Conservation (phyloP, 345 rosid genomes). For the Linum lewisii region DNA sequence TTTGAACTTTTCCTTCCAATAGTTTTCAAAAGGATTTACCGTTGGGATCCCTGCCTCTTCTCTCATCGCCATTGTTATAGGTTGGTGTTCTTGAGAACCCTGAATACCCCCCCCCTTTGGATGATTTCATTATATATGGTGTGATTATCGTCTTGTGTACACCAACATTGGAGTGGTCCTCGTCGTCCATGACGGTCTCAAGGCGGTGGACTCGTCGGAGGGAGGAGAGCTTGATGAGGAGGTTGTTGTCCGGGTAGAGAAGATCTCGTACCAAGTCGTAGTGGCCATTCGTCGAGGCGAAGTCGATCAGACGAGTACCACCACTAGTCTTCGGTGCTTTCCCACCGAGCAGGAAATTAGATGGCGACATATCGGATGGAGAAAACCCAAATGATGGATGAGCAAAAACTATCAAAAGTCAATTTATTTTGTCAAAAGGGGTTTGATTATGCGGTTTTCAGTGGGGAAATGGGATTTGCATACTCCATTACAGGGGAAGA, state of each 20-base stretch:
- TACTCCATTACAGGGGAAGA: neutral
- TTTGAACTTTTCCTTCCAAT: no score
- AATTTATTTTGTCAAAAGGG: neutral
- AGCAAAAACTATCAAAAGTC: no score
- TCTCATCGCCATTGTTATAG: no score
- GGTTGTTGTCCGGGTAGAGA: slow-evolving; percentile 79
- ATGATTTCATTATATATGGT: no score
- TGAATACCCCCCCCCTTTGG: no score
- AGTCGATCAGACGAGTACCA: slow-evolving; percentile 91
- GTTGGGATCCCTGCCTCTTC: no score
- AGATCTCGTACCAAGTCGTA: slow-evolving; percentile 79
- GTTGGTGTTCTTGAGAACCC: no score
- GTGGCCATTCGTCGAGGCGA: slow-evolving; percentile 91
- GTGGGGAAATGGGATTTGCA: neutral
- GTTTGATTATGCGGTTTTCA: no score
- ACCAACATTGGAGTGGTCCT: slow-evolving; percentile 39
- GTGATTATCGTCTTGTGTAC: no score
- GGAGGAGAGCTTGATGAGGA: slow-evolving; percentile 92
- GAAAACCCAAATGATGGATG: neutral
- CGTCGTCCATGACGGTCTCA: slow-evolving; percentile 94
- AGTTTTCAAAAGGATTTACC: no score
- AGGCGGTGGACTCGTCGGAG: slow-evolving; percentile 95
- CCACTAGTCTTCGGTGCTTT: slow-evolving; percentile 98
- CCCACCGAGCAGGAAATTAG: slow-evolving; percentile 89
- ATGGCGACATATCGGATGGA: slow-evolving; percentile 45